A percentile compares a stretch with the other conserved stretches of the same genome.
phyloP scores from a whole-genome alignment of 768 basidiomycete species.

The Goffeauzyma gilvescens region DNA sequence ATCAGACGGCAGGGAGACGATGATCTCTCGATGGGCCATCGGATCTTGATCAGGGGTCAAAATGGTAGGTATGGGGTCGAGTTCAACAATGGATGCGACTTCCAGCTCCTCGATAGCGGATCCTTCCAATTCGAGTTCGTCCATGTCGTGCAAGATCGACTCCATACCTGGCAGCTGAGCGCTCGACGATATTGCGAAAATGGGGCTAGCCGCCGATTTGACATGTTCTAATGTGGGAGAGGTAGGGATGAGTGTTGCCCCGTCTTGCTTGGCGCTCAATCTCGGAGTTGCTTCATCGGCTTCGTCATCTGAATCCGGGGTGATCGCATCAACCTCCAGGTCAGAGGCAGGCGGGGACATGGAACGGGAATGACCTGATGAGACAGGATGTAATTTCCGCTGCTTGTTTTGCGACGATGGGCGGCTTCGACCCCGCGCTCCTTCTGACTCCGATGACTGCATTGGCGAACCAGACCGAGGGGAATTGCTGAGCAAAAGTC shows the following conservation, averaged over 20 bases:
- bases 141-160: slow-evolving; percentile 11
- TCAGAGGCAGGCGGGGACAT: too few relatives aligned
- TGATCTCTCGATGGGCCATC: slow-evolving; percentile 37
- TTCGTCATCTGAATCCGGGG: not conserved
- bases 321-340: too few relatives aligned
- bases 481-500: slow-evolving; percentile 24
- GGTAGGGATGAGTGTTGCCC: slow-evolving; percentile 12
- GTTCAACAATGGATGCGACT: slow-evolving; percentile 1
- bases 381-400: too few relatives aligned
- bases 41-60: slow-evolving; percentile 3
- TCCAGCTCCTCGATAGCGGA: slow-evolving; percentile 4
- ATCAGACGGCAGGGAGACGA: slow-evolving; percentile 65
- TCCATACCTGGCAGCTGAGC: slow-evolving; percentile 5
- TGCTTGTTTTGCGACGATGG: too few relatives aligned
- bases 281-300: not conserved
- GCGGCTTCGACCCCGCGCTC: too few relatives aligned
- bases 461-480: slow-evolving; percentile 7
- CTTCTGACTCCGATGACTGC: too few relatives aligned
- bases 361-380: too few relatives aligned
- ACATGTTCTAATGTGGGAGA: slow-evolving; percentile 19
- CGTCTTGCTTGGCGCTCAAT: not conserved
- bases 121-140: slow-evolving; percentile 5
- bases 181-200: slow-evolving; percentile 26
- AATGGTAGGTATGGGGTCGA: not conserved
- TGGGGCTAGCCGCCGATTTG: slow-evolving; percentile 19